Evolutionary conservation across 2,329 filamentous ascomycete species (phyloP), one percentile per base, ranked within the genome.

Genomic region (Fusarium sp.): DNA sequence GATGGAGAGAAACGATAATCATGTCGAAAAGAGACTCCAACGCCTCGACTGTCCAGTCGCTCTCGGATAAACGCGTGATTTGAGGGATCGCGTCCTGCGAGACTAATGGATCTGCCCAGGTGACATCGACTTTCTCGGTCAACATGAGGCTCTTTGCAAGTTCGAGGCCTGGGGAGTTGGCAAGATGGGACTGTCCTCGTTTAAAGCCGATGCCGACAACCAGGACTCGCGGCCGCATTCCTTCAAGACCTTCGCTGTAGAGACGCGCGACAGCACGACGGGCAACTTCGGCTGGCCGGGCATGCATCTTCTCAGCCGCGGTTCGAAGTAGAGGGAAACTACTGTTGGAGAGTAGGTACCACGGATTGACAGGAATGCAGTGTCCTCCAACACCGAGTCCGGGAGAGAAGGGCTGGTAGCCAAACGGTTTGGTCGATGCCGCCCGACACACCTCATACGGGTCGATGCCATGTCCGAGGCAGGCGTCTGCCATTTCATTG

Each of bases 401-500:
- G 0, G 85, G 84, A 0, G 74, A 74, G 72, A 82, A 83, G 0
- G 85, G 80, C 65, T 82, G 79, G 67, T 84, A 87, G 25, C 85
- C 85, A 64, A 86, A 87, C 0, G 83, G 84, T 68, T 85, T 87
- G 14, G 83, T 84, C 3, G 80, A 73, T 4, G 85, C 84, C 1
- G 84, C 84, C 4, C 68, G 70, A 55, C 80, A 82, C 14, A 87
- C 84, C 71, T 87, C 85, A 51, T 81, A 84, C 0, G 83, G 81
- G 62, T 86, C 81, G 50, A 87, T 85, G 23, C 73, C 78, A 50
- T 83, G 79, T 0, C 75, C 64, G 7, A 74, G 58, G 58, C 84
- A 86, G 6, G 85, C 84, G 67, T 87, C 83, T 1, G 84, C 84
- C 83, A 87, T 86, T 65, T 87, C 85, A 68, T 87, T 87, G 61